Base-by-base conservation (phyloP, 129 eudicot species). In the Smallanthus sonchifolius region DNA sequence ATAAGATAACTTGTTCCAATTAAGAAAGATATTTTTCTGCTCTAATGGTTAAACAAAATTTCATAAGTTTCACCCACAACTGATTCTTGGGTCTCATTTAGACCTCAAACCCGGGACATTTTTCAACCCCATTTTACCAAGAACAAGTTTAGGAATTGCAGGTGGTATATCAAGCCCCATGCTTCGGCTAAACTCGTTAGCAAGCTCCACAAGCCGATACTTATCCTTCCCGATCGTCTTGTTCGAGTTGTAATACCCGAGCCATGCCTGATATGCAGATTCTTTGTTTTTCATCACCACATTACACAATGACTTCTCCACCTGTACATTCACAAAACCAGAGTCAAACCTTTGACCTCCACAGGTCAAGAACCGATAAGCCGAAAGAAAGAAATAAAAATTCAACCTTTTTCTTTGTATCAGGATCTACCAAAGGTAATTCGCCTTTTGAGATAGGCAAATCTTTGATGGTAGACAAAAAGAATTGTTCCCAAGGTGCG, bases 181-280 rank as follows among this genome's bases (percentile, higher is more conserved):
- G 85, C 88, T 80, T 67, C 89, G 80, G 77, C 99, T 95, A 71
- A 91, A 95, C 76, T 95, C 97, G 2, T 88, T 95, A 0, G 93
- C 99, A 55, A 91, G 96, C 87, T 95, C 90, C 69, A 95, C 97
- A 39, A 95, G 94, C 37, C 87, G 79, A 59, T 39, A 45, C 66
- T 91, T 95, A 77, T 95, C 97, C 67, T 79, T 75, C 6, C 85
- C 94, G 39, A 95, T 75, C 6, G 15, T 82, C 81, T 84, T 95
- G 44, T 81, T 84, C 0, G 99, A 94, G 73, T 91, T 95, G 86
- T 91, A 95, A 73, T 91, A 95, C 57, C 99, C 99, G 19, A 95
- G 97, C 99, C 99, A 95, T 10, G 99, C 97, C 79, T 95, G 99
- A 81, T 91, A 95, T 35, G 99, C 99, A 3, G 96, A 72, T 79